A percentile compares a stretch with the other conserved stretches of the same genome.
Conservation (phyloP, 2,329 filamentous ascomycete genomes). For the Penicillium psychrosexuale region DNA sequence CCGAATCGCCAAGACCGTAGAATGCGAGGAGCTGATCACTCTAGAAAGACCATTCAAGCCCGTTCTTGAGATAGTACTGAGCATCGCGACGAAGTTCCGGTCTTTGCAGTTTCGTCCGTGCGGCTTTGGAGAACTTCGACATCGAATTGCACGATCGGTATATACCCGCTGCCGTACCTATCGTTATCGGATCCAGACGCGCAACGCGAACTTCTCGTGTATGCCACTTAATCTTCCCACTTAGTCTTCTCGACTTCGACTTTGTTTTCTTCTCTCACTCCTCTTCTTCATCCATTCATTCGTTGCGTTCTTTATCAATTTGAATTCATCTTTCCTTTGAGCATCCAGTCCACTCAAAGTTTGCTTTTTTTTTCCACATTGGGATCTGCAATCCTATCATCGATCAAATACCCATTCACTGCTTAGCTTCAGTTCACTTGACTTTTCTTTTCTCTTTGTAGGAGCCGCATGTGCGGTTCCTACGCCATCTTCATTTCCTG, state of each 20-base stretch:
- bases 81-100: slow-evolving; percentile 6
- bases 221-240: neutral
- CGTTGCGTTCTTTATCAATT: neutral
- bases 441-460: neutral
- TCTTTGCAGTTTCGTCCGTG: neutral
- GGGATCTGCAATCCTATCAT: neutral
- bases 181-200: slow-evolving; percentile 5
- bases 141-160: neutral
- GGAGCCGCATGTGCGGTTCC: neutral
- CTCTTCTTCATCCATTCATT: neutral
- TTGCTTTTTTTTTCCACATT: neutral
- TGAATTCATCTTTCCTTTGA: neutral
- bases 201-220: neutral
- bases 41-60: neutral
- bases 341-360: neutral
- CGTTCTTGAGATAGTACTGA: slow-evolving; percentile 5
- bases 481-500: neutral
- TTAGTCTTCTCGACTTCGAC: neutral
- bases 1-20: slow-evolving; percentile 30
- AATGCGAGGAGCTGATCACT: neutral
- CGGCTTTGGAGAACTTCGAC: neutral
- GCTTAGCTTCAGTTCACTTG: neutral
- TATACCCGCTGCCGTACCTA: neutral
- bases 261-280: neutral
- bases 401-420: neutral